Conservation (phyloP, 1,284 basidiomycete species). For the Cutaneotrichosporon sp. region DNA sequence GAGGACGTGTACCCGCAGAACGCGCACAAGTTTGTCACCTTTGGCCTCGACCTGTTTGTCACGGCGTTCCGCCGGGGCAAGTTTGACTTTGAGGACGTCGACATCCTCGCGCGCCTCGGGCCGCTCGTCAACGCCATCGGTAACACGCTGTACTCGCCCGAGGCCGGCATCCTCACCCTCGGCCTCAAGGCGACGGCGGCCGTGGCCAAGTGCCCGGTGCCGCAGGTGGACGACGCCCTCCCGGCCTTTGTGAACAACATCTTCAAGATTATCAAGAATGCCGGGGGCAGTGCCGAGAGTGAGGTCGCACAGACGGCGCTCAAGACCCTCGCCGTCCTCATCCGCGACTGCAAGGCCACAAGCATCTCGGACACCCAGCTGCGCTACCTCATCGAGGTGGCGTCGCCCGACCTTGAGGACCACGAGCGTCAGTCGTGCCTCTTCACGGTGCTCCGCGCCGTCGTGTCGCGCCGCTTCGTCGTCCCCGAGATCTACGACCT, state of each 20-base stretch:
- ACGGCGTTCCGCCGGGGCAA: slow-evolving; percentile 82
- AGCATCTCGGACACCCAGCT: slow-evolving; percentile 88
- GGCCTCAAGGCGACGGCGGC: slow-evolving; percentile 80
- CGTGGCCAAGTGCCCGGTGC: slow-evolving; percentile 81
- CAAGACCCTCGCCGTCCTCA: slow-evolving; percentile 78
- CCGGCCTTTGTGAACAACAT: slow-evolving; percentile 85
- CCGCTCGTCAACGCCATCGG: slow-evolving; percentile 85
- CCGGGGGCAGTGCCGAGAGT: slow-evolving; percentile 80
- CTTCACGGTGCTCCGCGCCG: slow-evolving; percentile 88
- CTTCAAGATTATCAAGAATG: slow-evolving; percentile 77
- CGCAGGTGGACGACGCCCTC: slow-evolving; percentile 72
- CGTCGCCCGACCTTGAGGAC: slow-evolving; percentile 92
- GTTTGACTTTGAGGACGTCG: slow-evolving; percentile 77
- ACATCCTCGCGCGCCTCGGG: slow-evolving; percentile 75
- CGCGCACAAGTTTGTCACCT: slow-evolving; percentile 79
- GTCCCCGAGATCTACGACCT: slow-evolving; percentile 97
- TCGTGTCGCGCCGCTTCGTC: slow-evolving; percentile 86
- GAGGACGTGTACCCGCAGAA: slow-evolving; percentile 78
- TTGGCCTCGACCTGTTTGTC: slow-evolving; percentile 90
- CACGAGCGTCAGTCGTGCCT: slow-evolving; percentile 81
- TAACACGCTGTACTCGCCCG: slow-evolving; percentile 87
- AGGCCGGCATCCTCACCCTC: slow-evolving; percentile 73
- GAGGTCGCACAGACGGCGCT: slow-evolving; percentile 87
- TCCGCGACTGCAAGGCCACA: slow-evolving; percentile 78
- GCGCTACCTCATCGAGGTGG: slow-evolving; percentile 78